Conservation (phyloP, 139 green algal genomes). For the Chlamydomonas incerta region DNA sequence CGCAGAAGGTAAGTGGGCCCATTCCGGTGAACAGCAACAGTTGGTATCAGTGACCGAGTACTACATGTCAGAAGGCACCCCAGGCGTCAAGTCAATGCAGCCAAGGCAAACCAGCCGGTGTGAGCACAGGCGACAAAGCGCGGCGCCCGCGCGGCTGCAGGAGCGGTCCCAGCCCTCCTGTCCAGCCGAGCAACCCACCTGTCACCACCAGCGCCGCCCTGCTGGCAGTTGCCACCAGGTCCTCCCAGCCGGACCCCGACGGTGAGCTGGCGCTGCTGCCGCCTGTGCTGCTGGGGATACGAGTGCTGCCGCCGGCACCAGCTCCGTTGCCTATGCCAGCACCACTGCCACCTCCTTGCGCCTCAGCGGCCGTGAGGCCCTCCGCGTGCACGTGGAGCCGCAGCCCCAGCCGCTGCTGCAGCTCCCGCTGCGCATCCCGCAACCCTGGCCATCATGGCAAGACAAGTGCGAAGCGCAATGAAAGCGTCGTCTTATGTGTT, state of each 20-base stretch:
- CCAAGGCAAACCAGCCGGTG: too few species aligned
- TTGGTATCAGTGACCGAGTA: too few species aligned
- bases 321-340: not conserved
- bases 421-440: constrained; percentile 24
- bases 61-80: too few species aligned
- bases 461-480: too few species aligned
- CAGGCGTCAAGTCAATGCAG: too few species aligned
- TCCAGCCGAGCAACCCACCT: not conserved
- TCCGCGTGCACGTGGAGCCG: not conserved
- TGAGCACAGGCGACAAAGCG: too few species aligned
- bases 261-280: not conserved
- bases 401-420: constrained; percentile 10
- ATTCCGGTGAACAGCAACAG: too few species aligned
- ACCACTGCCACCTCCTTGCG: too few species aligned
- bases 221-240: not conserved
- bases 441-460: constrained; percentile 1
- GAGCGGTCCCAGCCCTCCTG: too few species aligned
- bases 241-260: not conserved
- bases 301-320: not conserved
- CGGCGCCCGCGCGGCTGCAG: too few species aligned
- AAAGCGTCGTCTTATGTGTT: too few species aligned
- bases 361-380: not conserved
- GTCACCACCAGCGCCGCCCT: constrained; percentile 33
- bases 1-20: too few species aligned
- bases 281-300: not conserved